Evolutionary conservation across 2,329 filamentous ascomycete genomes (phyloP).

Genomic region (Aspergillus sp.): DNA sequence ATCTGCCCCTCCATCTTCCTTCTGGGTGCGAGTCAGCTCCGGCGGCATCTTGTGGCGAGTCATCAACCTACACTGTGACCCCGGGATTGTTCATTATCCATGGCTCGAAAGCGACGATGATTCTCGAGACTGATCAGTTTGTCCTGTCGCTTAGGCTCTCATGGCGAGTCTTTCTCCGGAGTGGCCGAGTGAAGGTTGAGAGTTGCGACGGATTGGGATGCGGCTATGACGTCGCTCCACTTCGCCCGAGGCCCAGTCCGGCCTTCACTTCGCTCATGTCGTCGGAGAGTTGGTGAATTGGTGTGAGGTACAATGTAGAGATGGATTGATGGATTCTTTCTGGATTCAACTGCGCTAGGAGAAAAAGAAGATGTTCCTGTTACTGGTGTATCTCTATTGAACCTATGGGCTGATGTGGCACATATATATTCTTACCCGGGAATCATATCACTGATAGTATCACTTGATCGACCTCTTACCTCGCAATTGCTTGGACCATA

Average conservation of each 20-base stretch:
- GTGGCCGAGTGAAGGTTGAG: constrained; percentile 5
- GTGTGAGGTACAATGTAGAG: no score
- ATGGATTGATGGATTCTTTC: no score
- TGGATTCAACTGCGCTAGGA: no score
- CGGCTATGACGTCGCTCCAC: constrained; percentile 29
- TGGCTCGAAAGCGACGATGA: neutral
- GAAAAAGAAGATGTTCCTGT: no score
- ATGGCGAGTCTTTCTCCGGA: neutral
- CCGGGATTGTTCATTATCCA: constrained; percentile 3
- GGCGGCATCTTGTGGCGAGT: constrained; percentile 2
- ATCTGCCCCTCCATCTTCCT: constrained; percentile 34
- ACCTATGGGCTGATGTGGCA: no score
- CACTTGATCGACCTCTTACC: no score
- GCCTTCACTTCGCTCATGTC: neutral
- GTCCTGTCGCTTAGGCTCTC: neutral
- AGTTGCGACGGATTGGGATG: constrained; percentile 14
- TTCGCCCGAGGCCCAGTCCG: neutral
- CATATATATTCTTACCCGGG: no score
- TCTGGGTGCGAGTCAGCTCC: constrained; percentile 6
- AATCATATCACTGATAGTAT: no score
- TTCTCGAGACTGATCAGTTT: neutral
- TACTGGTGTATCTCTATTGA: no score
- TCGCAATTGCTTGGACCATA: no score
- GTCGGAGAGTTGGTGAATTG: neutral
- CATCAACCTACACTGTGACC: constrained; percentile 21